Base-by-base conservation (phyloP, 352 stramenopile species). In the Stephanocyclus meneghinianus region DNA sequence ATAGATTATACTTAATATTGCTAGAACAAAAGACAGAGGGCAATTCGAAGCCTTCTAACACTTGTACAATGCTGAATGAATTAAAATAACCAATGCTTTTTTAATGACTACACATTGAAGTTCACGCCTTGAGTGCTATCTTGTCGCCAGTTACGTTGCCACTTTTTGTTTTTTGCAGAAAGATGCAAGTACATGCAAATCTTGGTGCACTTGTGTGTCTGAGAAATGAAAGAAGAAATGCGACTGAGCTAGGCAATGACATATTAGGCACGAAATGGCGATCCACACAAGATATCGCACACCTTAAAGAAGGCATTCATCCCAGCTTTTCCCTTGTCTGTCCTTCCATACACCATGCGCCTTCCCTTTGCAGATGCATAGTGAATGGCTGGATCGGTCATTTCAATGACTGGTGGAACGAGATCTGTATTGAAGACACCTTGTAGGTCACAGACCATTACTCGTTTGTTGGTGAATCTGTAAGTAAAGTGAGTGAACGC, bases 401-500 rank as follows among this genome's bases (percentile, higher is more conserved):
- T 42, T 65, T 80, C 72, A 48, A 80, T 70, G 13, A 56, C 74
- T 30, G 72, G 72, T 35, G 72, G 72, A 21, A 75, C 40, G 30
- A 64, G 63, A 30, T 75, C 72, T 10, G 63, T 80, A 66, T 80
- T 80, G 64, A 75, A 80, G 2, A 80, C 55, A 67, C 72, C 72
- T 64, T 80, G 63, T 2, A 80, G 64, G 30, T 80, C 72, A 47
- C 72, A 80, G 4, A 75, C 72, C 66, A 88, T 62, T 6, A 83
- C 53, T 45, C 72, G 71, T 35, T 71, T 71, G 10, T 73, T 70
- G 16, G 77, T 88, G 57, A 78, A 84, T 10, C 71, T 56, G 32
- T 88, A 88, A 7, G 82, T 81, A 59, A 88, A 88, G 66, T 88
- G 82, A 35, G 69, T 79, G 48, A 88, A 88, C n/a, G 82, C 82